Conservation (phyloP, 345 rosid species). For the Eutrema japonicum region DNA sequence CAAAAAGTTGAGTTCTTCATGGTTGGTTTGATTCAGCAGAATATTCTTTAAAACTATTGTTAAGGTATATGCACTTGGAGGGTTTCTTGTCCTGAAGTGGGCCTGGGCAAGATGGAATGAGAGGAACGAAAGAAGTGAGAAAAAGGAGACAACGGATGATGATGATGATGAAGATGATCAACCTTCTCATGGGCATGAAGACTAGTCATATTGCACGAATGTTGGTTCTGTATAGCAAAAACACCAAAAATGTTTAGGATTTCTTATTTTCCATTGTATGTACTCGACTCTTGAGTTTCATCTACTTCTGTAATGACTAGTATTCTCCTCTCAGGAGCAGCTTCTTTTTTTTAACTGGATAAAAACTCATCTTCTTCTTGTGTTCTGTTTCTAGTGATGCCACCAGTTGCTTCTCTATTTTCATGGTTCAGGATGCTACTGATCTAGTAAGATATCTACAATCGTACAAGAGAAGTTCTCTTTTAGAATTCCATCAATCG, state of each 20-base stretch:
- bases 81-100: slow-evolving; percentile 79
- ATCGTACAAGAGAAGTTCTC: background rate
- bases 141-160: slow-evolving; percentile 47
- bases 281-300: slow-evolving; percentile 29
- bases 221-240: slow-evolving; percentile 43
- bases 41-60: background rate
- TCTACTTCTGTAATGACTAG: slow-evolving; percentile 11
- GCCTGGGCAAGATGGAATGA: slow-evolving; percentile 88
- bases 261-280: slow-evolving; percentile 30
- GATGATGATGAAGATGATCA: slow-evolving; percentile 35
- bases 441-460: too few species aligned
- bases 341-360: background rate
- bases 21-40: background rate
- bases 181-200: slow-evolving; percentile 28
- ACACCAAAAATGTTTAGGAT: slow-evolving; percentile 2
- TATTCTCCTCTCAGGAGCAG: background rate
- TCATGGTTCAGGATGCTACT: background rate
- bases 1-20: slow-evolving; percentile 10
- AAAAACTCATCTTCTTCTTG: slow-evolving; percentile 12
- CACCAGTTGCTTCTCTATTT: background rate
- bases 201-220: slow-evolving; percentile 31
- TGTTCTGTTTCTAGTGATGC: background rate
- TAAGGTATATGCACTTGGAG: slow-evolving; percentile 87
- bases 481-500: background rate
- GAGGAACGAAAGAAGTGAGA: slow-evolving; percentile 63